Base-by-base conservation (phyloP, 2,329 filamentous ascomycete species). In the Penicillium freii region DNA sequence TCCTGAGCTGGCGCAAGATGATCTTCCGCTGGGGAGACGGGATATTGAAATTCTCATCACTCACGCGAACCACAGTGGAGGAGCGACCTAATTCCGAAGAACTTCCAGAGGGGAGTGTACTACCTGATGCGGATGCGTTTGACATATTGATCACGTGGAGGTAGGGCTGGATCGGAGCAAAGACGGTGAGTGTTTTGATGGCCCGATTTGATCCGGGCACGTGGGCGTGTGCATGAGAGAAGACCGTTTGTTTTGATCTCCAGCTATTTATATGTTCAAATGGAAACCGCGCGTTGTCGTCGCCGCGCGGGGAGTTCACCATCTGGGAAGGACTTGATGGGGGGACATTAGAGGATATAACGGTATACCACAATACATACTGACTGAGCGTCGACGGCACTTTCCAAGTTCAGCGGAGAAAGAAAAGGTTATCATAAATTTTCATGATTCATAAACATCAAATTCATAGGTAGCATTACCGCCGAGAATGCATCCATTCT, bases 401-500 rank as follows among this genome's bases (percentile, higher is more conserved):
- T n/a, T 47, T 47, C 45, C 45, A 10, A 19, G 5, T 29, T 44
- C 9, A 4, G 23, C 5, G 11, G 11, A 33, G 11, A 13, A 15
- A 33, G 0, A 44, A 10, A 23, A 23, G 10, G 13, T 7, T 7
- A 19, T 44, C 39, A 25, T 45, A 27, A 34, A 10, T 17, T 40
- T 17, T 40, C 31, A 45, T 34, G 11, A 11, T 7, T 25, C 50
- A 36, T 52, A 52, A 36, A 42, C 38, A 44, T 19, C 21, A 15
- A 13, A 45, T 19, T 51, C 13, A 5, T 40, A 6, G 5, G 17
- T 19, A 17, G 10, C 15, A 61, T 27, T 62, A 63, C 13, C 59
- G 51, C 31, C 68, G 65, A 36, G 63, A 61, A 19, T 62, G 31
- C 39, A 66, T 51, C 57, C 66, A 62, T 36, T 71, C 70, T 21